Evolutionary conservation across 1,139 yeast genomes (phyloP), one percentile per base, ranked within the genome.

Genomic region (Lipomyces yarrowii): DNA sequence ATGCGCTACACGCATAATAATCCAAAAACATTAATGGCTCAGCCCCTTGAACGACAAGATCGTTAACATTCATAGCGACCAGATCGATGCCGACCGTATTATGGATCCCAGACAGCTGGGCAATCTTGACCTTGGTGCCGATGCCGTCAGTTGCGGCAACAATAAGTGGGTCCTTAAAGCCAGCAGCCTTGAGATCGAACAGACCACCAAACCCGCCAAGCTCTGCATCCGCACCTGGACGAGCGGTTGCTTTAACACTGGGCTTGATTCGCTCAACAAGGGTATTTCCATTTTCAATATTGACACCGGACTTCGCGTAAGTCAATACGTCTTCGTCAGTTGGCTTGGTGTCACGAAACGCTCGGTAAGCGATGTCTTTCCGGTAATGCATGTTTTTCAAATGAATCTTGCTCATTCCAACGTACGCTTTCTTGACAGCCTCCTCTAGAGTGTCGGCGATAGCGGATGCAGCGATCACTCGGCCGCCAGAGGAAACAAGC

Each of bases 81-180:
- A 96, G 86, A 79, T 96, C 99, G 74, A 96, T 92, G 76, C 99
- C 99, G 58, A 96, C 99, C 35, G 99, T 93, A 77, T 91, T 87
- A 77, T 96, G 98, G 67, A 90, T 90, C 73, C 88, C 82, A 82
- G 94, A 84, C 70, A 88, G 87, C 81, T 94, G 98, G 0, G 98
- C 99, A 76, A 96, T 87, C 83, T 93, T 87, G 74, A 96, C 86
- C 80, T 96, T 96, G 71, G 99, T 94, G 72, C 99, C 99, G 68
- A 96, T 98, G 79, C 99, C 99, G 80, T 96, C 99, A 59, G 99
- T 96, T 65, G 99, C 98, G 69, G 96, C 98, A 60, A 96, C 98
- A 68, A 96, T 82, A 65, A 96, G 80, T 11, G 97, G 91, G 69
- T 87, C 86, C 66, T 81, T 80, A 79, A 88, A 96, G 11, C 98